A percentile compares a stretch with the other conserved stretches of the same genome.
phyloP scores from a whole-genome alignment of 2,329 filamentous ascomycete species.

The Talaromyces albobiverticillius region DNA sequence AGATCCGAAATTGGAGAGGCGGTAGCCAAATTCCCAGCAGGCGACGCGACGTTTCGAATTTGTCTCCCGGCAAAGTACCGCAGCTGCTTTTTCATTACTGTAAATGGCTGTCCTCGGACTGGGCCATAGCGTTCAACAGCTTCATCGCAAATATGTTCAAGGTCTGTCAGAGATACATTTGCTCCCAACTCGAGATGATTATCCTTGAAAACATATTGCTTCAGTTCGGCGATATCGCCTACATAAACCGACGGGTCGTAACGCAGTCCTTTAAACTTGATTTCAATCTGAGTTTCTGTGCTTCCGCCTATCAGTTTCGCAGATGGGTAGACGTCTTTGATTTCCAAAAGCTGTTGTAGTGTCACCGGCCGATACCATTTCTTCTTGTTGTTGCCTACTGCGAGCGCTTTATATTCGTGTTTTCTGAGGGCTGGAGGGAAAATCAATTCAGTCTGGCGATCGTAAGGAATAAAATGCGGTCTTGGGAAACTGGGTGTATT shows the following conservation, averaged over 20 bases:
- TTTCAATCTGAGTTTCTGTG: constrained; percentile 96
- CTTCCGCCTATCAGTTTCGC: constrained; percentile 95
- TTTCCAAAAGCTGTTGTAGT: constrained; percentile 80
- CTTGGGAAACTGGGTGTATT: constrained; percentile 65
- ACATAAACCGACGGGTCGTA: constrained; percentile 90
- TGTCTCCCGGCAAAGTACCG: constrained; percentile 93
- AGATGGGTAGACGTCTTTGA: constrained; percentile 79
- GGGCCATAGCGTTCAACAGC: constrained; percentile 76
- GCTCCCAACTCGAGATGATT: constrained; percentile 88
- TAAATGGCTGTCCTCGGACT: constrained; percentile 71
- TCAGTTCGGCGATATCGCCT: constrained; percentile 85
- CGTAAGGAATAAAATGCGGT: constrained; percentile 91
- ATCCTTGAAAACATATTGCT: constrained; percentile 75
- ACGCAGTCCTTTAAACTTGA: constrained; percentile 93
- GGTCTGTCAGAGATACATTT: constrained; percentile 86
- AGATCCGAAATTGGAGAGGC: constrained; percentile 95
- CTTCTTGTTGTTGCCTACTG: constrained; percentile 92
- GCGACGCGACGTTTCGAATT: constrained; percentile 96
- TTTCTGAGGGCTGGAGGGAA: constrained; percentile 84
- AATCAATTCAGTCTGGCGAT: constrained; percentile 89
- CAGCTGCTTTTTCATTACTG: constrained; percentile 89
- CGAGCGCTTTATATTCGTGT: constrained; percentile 75
- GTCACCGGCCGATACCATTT: constrained; percentile 90
- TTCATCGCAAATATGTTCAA: constrained; percentile 78
- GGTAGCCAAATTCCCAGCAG: constrained; percentile 89